phyloP scores from a whole-genome alignment of 139 green algal genomes.

The Volvox africanus region DNA sequence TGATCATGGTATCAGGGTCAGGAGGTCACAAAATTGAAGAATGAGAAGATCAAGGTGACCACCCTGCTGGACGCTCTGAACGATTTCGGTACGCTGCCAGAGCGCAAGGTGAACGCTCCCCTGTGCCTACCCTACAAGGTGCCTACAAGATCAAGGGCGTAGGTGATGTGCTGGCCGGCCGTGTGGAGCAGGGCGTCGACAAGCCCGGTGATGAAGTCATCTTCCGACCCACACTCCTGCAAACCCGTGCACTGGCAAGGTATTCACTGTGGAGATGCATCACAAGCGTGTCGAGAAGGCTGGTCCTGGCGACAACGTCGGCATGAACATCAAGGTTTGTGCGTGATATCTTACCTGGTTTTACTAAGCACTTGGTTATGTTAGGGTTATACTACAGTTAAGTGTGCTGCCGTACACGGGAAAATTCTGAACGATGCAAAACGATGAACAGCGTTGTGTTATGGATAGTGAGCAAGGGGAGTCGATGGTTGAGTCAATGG shows the following conservation, averaged over 20 bases:
- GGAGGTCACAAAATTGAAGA: constrained; percentile 75
- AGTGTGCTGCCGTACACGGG: too few species aligned
- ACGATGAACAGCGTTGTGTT: too few species aligned
- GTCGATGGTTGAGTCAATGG: too few species aligned
- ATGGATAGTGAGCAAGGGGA: too few species aligned
- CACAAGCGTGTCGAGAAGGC: constrained; percentile 96
- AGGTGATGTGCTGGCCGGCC: constrained; percentile 97
- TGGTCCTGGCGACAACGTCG: constrained; percentile 98
- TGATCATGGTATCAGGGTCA: constrained; percentile 96
- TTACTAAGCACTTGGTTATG: too few species aligned
- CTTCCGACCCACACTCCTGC: constrained; percentile 91
- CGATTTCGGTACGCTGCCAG: constrained; percentile 82
- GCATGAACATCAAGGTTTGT: constrained; percentile 99
- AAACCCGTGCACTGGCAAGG: constrained; percentile 94
- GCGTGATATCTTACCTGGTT: too few species aligned
- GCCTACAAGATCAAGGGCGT: constrained; percentile 99
- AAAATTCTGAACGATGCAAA: too few species aligned
- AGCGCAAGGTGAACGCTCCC: constrained; percentile 87
- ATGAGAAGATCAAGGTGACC: constrained; percentile 73
- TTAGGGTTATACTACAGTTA: too few species aligned
- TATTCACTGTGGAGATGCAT: constrained; percentile 99
- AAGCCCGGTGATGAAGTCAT: constrained; percentile 94
- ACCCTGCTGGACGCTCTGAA: constrained; percentile 95
- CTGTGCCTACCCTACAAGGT: constrained; percentile 95
- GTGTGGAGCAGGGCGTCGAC: constrained; percentile 97